Percentiles rank a stretch among this genome's conserved stretches.
Evolutionary conservation across 306 rosid species (phyloP).

Genomic region (Glycine soja): DNA sequence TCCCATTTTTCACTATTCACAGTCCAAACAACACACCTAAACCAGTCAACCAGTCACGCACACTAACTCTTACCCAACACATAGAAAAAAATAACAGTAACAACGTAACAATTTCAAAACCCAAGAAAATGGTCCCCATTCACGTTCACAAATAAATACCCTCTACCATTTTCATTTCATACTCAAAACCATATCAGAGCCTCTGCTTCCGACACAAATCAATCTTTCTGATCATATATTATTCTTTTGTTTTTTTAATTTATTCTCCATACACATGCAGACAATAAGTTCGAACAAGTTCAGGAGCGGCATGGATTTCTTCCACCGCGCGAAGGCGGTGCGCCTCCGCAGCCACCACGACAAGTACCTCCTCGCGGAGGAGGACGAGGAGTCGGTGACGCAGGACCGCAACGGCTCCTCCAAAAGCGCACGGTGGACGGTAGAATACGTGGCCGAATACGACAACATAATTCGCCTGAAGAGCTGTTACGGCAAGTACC

Average conservation of each 20-base stretch:
- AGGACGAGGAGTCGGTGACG: constrained; percentile 80
- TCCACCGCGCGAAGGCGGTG: constrained; percentile 80
- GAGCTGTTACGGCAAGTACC: constrained; percentile 80
- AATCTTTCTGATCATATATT: neutral
- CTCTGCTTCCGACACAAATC: neutral
- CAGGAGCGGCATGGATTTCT: constrained; percentile 68
- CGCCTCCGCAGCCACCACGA: constrained; percentile 81
- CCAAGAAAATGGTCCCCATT: neutral
- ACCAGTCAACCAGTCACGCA: neutral
- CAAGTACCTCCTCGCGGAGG: constrained; percentile 81
- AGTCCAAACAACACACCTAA: neutral
- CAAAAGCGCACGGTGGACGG: constrained; percentile 67
- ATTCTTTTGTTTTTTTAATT: too few relatives aligned
- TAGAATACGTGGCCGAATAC: constrained; percentile 65
- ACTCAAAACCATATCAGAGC: neutral
- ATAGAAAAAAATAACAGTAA: neutral
- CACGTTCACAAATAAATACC: neutral
- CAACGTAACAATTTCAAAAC: neutral
- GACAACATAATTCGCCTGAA: constrained; percentile 77
- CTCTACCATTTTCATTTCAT: neutral
- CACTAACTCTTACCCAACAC: constrained; percentile 23
- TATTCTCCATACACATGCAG: constrained; percentile 33
- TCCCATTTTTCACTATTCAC: neutral
- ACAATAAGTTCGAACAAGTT: constrained; percentile 53
- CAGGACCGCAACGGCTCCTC: constrained; percentile 79